A percentile compares a stretch with the other conserved stretches of the same genome.
phyloP scores from a whole-genome alignment of 129 eudicot genomes.

The Flaveria bidentis region DNA sequence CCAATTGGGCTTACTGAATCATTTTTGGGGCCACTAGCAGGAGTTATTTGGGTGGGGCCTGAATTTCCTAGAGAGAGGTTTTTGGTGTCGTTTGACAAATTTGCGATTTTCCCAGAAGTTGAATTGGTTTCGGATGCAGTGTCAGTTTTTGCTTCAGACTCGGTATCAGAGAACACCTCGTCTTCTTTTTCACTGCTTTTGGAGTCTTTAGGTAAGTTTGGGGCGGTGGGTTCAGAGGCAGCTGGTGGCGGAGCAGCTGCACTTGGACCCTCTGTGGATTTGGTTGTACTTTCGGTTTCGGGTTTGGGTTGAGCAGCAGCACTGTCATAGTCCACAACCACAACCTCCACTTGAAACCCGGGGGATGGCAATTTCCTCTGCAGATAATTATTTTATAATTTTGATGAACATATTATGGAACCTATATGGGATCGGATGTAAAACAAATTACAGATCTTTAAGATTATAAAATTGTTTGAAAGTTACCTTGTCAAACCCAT shows the following conservation, averaged over 20 bases:
- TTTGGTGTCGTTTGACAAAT: conserved; percentile 52
- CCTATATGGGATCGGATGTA: neutral
- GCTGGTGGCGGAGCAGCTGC: conserved; percentile 31
- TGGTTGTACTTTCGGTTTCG: conserved; percentile 41
- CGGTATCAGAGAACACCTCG: conserved; percentile 74
- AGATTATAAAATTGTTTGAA: neutral
- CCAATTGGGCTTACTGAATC: conserved; percentile 35
- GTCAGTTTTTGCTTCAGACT: conserved; percentile 45
- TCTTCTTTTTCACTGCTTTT: conserved; percentile 62
- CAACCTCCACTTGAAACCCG: conserved; percentile 91
- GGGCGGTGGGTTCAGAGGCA: conserved; percentile 32
- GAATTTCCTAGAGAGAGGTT: conserved; percentile 56
- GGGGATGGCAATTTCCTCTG: conserved; percentile 95
- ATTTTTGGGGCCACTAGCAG: conserved; percentile 33
- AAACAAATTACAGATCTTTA: neutral
- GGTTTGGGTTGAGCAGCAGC: conserved; percentile 40
- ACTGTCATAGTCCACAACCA: conserved; percentile 73
- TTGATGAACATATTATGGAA: neutral
- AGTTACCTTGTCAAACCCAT: conserved; percentile 94
- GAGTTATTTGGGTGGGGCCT: conserved; percentile 23
- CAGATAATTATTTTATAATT: neutral
- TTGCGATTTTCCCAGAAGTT: conserved; percentile 42
- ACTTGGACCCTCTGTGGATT: conserved; percentile 45
- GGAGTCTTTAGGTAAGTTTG: conserved; percentile 41
- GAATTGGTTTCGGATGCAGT: conserved; percentile 36